Percentiles rank a stretch among this genome's conserved stretches.
Conservation (phyloP, 106 monocot genomes). For the Allium fistulosum region DNA sequence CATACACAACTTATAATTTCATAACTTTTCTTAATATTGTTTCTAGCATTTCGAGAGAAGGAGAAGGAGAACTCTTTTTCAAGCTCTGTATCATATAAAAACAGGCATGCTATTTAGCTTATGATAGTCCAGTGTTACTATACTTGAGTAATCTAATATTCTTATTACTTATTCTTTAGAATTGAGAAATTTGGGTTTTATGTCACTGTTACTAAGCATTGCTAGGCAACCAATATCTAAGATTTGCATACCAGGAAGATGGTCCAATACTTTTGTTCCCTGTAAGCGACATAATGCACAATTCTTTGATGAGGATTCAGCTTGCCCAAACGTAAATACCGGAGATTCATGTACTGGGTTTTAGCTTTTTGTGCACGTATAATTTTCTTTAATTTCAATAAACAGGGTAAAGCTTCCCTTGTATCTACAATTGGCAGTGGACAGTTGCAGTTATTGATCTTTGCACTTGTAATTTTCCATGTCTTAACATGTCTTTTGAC, state of each 20-base stretch:
- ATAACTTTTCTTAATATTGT: not conserved
- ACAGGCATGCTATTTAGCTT: conserved; percentile 4
- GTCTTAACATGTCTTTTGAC: conserved; percentile 3
- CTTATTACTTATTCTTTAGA: not conserved
- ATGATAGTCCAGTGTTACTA: not conserved
- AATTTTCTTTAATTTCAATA: not conserved
- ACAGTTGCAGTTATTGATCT: conserved; percentile 15
- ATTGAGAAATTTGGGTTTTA: conserved; percentile 6
- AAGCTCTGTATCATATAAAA: conserved; percentile 21
- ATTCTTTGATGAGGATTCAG: not conserved
- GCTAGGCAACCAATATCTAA: conserved; percentile 2
- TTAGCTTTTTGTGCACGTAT: no score
- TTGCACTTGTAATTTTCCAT: conserved; percentile 9
- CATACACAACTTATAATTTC: no score
- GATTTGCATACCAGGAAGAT: conserved; percentile 3
- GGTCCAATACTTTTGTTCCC: conserved; percentile 7
- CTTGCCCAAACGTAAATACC: not conserved
- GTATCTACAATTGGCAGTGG: conserved; percentile 10
- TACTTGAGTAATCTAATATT: not conserved
- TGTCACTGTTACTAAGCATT: conserved; percentile 3
- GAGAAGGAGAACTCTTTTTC: conserved; percentile 14
- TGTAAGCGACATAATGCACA: not conserved
- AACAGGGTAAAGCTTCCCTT: conserved; percentile 13
- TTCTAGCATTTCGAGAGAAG: conserved; percentile 13
- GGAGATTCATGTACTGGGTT: no score